These are phyloP conservation scores for Aspergillus transmontanensis DNA, from an alignment of 2,329 filamentous ascomycete species.

Conservation along the genomic window DNA sequence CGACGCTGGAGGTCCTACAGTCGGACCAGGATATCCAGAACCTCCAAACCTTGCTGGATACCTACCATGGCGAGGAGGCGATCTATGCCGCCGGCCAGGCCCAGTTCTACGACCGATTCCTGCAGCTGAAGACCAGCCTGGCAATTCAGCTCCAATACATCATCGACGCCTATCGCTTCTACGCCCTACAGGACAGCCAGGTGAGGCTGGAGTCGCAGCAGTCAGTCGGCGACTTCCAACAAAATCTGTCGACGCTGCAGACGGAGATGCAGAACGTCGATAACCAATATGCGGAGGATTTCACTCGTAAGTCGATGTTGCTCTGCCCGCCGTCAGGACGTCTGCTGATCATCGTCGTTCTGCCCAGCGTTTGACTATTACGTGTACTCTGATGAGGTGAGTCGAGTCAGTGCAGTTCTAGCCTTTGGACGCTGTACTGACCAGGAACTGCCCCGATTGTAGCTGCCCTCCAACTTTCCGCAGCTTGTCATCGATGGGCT, in stretches of 20 bases:
- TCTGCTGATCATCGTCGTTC: not conserved
- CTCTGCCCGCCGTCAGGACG: not conserved
- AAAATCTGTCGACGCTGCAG: not conserved
- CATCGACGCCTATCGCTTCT: not conserved
- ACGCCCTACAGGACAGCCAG: not conserved
- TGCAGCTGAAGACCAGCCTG: not conserved
- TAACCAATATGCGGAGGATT: not conserved
- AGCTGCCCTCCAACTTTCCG: not conserved
- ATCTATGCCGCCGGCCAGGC: not conserved
- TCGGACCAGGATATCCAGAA: not conserved
- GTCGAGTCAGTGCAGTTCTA: not conserved
- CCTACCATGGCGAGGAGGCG: not conserved
- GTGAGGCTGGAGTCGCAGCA: not conserved
- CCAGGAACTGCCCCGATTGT: not conserved
- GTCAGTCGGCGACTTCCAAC: not conserved
- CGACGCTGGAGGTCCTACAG: not conserved
- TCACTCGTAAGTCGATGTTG: not conserved
- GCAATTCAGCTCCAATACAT: not conserved
- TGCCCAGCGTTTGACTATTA: not conserved
- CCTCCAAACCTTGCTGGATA: not conserved
- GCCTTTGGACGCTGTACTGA: not conserved
- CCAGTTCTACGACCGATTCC: conserved; percentile 1
- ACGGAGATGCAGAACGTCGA: not conserved
- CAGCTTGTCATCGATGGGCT: not conserved
- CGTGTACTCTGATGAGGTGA: conserved; percentile 1